Evolutionary conservation across 31 red algal species (phyloP).

Genomic region (Odonthalia washingtoniensis): DNA sequence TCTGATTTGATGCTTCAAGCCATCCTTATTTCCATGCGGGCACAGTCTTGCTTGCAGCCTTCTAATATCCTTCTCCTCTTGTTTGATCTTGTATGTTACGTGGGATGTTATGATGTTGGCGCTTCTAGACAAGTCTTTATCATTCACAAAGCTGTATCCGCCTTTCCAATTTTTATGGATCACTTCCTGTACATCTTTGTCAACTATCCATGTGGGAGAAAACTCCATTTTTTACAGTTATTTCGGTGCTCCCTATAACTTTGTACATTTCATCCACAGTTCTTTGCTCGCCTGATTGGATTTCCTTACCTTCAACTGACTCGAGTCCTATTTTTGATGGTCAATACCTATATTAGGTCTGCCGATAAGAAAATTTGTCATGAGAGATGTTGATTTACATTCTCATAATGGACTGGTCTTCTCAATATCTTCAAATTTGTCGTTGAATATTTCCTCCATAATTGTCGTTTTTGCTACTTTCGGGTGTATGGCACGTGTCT

Average conservation of each 20-base stretch:
- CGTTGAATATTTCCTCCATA: not conserved
- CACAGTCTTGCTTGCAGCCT: not conserved
- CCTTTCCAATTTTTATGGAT: not conserved
- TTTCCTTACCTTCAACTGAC: too few species aligned
- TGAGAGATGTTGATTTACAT: not conserved
- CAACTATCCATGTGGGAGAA: not conserved
- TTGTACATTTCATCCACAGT: not conserved
- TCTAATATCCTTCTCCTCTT: not conserved
- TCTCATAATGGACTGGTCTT: not conserved
- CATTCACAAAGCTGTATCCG: not conserved
- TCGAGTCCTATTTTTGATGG: too few species aligned
- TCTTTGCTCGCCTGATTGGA: not conserved
- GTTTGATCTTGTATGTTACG: not conserved
- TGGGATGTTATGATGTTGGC: not conserved
- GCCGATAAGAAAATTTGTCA: too few species aligned
- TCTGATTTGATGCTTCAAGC: not conserved
- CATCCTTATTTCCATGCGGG: slow-evolving; percentile 19
- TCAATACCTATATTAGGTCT: too few species aligned
- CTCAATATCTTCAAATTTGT: not conserved
- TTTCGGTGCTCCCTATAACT: not conserved
- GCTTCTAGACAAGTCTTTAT: not conserved
- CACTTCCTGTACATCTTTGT: not conserved
- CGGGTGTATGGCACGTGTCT: not conserved
- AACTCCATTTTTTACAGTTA: not conserved
- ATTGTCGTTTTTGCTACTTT: not conserved